phyloP scores from a whole-genome alignment of 2,329 filamentous ascomycete species.

The Alternaria triticimaculans region DNA sequence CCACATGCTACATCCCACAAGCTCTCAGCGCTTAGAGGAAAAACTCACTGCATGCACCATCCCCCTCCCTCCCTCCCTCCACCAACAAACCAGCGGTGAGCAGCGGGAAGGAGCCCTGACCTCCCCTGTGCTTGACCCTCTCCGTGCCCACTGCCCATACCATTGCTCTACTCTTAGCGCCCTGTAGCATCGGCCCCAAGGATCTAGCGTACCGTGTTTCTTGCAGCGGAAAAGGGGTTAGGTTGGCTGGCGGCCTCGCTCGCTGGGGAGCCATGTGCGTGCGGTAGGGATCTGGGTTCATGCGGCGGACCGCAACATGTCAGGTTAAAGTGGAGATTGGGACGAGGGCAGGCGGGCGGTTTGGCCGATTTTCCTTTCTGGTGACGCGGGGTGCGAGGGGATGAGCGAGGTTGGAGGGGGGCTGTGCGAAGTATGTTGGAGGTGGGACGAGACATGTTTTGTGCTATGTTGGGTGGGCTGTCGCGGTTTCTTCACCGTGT shows the following conservation, averaged over 20 bases:
- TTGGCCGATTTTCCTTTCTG: neutral
- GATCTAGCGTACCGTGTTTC: constrained; percentile 9
- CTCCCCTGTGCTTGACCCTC: constrained; percentile 1
- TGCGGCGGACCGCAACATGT: constrained; percentile 3
- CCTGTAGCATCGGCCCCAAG: neutral
- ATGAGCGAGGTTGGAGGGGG: neutral
- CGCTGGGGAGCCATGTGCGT: neutral
- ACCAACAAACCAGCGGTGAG: constrained; percentile 4
- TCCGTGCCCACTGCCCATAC: constrained; percentile 1
- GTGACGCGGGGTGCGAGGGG: neutral
- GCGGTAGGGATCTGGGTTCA: constrained; percentile 1
- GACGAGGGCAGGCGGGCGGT: neutral
- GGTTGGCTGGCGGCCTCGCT: neutral
- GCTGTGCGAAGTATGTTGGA: neutral
- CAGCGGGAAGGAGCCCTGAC: neutral
- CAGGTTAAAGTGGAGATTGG: constrained; percentile 1
- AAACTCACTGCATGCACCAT: neutral
- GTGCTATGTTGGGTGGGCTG: neutral
- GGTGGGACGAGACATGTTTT: neutral
- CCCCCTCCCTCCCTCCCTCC: neutral
- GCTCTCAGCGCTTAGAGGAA: neutral
- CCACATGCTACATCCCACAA: neutral
- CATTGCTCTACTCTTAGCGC: neutral
- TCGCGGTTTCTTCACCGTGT: neutral
- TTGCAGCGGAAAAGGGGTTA: constrained; percentile 10